Conservation (phyloP, 371 early-diverging fungal species). For the Circinella umbellata region DNA sequence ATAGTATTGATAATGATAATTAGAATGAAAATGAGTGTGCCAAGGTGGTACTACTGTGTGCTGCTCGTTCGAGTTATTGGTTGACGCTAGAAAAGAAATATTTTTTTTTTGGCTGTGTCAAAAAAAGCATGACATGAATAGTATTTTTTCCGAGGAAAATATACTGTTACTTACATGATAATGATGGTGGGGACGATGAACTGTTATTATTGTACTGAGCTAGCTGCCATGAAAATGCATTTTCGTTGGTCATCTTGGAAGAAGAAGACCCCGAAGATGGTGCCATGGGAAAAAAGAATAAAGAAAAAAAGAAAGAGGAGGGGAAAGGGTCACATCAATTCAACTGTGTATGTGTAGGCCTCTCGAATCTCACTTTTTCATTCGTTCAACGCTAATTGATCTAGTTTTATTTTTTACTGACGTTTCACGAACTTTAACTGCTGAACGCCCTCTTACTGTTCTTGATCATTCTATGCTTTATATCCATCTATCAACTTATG, state of each 20-base stretch:
- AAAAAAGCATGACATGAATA: neutral
- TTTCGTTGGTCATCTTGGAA: neutral
- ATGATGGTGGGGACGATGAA: too few species aligned
- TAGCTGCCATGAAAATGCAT: conserved; percentile 4
- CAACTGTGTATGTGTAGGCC: neutral
- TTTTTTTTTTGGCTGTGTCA: neutral
- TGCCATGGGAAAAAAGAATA: conserved; percentile 6
- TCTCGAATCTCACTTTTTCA: neutral
- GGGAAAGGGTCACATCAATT: too few species aligned
- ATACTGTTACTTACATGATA: neutral
- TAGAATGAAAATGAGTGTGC: neutral
- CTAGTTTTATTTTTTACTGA: neutral
- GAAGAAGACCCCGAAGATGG: neutral
- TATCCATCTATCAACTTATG: too few species aligned
- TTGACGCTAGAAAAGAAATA: too few species aligned
- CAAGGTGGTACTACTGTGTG: neutral
- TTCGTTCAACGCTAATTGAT: neutral
- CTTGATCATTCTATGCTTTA: too few species aligned
- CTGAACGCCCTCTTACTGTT: too few species aligned
- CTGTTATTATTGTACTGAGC: neutral
- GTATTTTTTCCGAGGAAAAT: neutral
- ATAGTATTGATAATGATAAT: neutral
- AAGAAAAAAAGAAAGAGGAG: neutral
- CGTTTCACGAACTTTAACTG: neutral
- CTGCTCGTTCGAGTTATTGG: neutral